A percentile compares a stretch with the other conserved stretches of the same genome.
Evolutionary conservation across 2,329 filamentous ascomycete genomes (phyloP).

Genomic region (Phyllosticta citrichinensis): DNA sequence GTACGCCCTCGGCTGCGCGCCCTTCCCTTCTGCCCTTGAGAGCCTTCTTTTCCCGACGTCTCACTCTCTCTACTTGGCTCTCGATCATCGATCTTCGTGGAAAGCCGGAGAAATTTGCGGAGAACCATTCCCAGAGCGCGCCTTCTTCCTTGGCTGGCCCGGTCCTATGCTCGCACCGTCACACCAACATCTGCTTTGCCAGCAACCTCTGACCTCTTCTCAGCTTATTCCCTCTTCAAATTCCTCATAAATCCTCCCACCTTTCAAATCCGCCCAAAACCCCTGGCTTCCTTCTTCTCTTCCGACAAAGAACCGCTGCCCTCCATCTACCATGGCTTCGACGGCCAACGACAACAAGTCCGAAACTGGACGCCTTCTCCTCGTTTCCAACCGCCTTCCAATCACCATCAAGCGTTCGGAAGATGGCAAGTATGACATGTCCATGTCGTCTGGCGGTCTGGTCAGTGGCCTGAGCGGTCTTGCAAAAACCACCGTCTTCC

Average conservation of each 20-base stretch:
- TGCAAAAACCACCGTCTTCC: constrained; percentile 85
- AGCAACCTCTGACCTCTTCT: neutral
- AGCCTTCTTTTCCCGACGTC: neutral
- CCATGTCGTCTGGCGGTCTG: constrained; percentile 92
- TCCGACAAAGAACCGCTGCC: neutral
- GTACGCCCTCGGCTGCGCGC: neutral
- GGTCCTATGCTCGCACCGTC: neutral
- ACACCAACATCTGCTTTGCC: neutral
- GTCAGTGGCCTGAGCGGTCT: constrained; percentile 89
- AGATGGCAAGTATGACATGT: constrained; percentile 85
- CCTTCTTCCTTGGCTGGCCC: neutral
- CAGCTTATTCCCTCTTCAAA: neutral
- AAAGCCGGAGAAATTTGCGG: neutral
- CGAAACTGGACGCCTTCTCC: constrained; percentile 50
- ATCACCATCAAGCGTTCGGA: constrained; percentile 94
- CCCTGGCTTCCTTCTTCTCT: neutral
- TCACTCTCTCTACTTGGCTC: neutral
- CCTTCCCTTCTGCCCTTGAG: neutral
- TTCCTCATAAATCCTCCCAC: neutral
- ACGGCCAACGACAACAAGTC: constrained; percentile 24
- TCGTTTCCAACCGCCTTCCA: constrained; percentile 89
- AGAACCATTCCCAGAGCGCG: neutral
- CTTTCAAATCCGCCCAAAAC: neutral
- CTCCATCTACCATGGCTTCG: constrained; percentile 18
- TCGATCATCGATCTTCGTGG: neutral